phyloP scores from a whole-genome alignment of 371 early-diverging fungal species.

The Actinomucor elegans region DNA sequence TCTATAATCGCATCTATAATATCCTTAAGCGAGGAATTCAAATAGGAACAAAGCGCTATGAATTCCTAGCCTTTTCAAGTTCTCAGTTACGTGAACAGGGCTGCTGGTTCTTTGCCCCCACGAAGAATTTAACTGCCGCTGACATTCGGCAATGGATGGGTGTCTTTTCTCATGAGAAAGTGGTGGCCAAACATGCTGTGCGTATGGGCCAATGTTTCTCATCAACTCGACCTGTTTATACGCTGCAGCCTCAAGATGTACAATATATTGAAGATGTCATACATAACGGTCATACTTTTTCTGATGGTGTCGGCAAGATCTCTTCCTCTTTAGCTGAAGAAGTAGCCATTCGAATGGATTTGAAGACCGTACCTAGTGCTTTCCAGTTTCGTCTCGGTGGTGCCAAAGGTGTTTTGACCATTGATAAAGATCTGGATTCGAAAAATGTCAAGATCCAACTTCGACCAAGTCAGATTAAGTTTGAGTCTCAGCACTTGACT shows the following conservation, averaged over 20 bases:
- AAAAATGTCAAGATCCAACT: constrained; percentile 46
- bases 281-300: constrained; percentile 60
- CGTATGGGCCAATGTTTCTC: constrained; percentile 83
- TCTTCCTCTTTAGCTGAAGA: constrained; percentile 51
- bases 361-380: constrained; percentile 62
- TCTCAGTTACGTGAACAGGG: constrained; percentile 70
- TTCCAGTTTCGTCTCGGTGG: constrained; percentile 85
- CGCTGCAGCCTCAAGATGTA: constrained; percentile 35
- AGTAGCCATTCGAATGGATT: constrained; percentile 51
- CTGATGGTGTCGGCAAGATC: constrained; percentile 87
- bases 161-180: constrained; percentile 64
- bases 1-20: constrained; percentile 53
- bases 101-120: constrained; percentile 72
- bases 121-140: constrained; percentile 41
- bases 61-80: constrained; percentile 72
- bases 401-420: constrained; percentile 74
- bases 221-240: constrained; percentile 55
- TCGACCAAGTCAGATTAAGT: constrained; percentile 74
- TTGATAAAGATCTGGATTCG: constrained; percentile 23
- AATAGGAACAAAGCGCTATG: constrained; percentile 59
- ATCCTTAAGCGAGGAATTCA: constrained; percentile 58
- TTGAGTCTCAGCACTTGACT: constrained; percentile 54
- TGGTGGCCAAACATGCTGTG: constrained; percentile 71
- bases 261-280: constrained; percentile 57
- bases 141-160: constrained; percentile 76